Evolutionary conservation across 192 early-diverging fungal species (phyloP), one percentile per base, ranked within the genome.

Genomic region (Geranomyces michiganensis): DNA sequence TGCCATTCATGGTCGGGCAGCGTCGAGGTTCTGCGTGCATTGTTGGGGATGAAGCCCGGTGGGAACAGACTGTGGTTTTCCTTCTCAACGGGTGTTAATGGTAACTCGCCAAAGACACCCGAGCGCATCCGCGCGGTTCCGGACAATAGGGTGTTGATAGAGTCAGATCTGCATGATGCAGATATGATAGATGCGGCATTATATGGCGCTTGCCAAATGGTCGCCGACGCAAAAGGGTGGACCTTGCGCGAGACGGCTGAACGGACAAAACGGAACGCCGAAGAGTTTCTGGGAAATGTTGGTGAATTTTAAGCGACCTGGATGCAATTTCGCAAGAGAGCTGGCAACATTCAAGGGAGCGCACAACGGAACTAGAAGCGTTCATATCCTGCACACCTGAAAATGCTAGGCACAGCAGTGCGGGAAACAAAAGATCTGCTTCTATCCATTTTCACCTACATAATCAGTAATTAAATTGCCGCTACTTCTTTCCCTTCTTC

Each of bases 1-100:
- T 78, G 94, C 60, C 95, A 97, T 69, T 95, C 93, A 19, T 97
- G 86, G 70, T 89, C 89, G 8, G 94, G 92, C 24, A 91, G 90
- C 26, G 66, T 83, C 26, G 92, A 96, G 53, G 88, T 90, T 74
- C 68, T 92, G 19, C 76, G 74, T 30, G 69, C 71, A 4, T 81
- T 92, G 26, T 44, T 81, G 3, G 70, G 78, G 47, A 72, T 82
- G 59, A 73, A 72, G 17, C 49, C 59, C 71, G 44, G 74, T 60
- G 64, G 68, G 58, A 44, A 49, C 56, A 75, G 83, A 15, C 78
- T 92, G 1, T 97, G 90, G 62, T 89, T 94, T 65, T 89, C 87
- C 21, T 94, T 94, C 80, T 93, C 92, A 9, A 69, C 80, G 30
- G 75, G 84, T 58, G 91, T 97, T 73, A 94, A 94, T 63, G 87